phyloP scores from a whole-genome alignment of 192 early-diverging fungal genomes.

The Rhizophagus sp. region DNA sequence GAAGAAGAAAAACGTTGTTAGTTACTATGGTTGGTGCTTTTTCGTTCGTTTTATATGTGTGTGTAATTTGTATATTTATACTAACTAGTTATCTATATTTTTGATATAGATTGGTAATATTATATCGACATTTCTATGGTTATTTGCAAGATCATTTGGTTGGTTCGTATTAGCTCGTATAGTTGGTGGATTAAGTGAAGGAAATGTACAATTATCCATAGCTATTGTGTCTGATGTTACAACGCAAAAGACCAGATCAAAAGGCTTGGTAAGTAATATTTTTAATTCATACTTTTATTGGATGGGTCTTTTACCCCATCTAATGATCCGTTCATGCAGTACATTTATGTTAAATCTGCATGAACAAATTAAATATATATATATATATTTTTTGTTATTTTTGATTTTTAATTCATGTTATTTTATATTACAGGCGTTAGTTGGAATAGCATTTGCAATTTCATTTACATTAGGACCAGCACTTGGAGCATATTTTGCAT shows the following conservation, averaged over 20 bases:
- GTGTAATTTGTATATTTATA: too few relatives aligned
- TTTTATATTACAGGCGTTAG: conserved; percentile 65
- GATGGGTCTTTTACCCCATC: too few relatives aligned
- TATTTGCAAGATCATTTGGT: conserved; percentile 80
- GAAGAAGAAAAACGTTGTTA: conserved; percentile 80
- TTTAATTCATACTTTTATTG: too few relatives aligned
- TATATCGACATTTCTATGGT: conserved; percentile 87
- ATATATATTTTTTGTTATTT: too few relatives aligned
- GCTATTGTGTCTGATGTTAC: conserved; percentile 97
- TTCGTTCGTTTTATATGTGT: too few relatives aligned
- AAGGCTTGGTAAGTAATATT: conserved; percentile 65
- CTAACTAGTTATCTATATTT: too few relatives aligned
- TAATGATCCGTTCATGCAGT: too few relatives aligned
- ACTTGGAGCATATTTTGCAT: conserved; percentile 78
- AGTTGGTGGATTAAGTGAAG: conserved; percentile 93
- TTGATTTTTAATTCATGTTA: not conserved
- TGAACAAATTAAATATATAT: too few relatives aligned
- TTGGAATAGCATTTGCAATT: conserved; percentile 95
- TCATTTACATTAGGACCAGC: conserved; percentile 96
- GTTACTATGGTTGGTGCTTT: conserved; percentile 71
- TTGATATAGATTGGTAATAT: conserved; percentile 78
- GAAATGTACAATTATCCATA: conserved; percentile 95
- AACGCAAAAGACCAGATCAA: conserved; percentile 69
- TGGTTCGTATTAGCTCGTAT: conserved; percentile 83
- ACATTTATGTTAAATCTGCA: too few relatives aligned